These are phyloP conservation scores for Pleurozium schreberi DNA, from an alignment of 225 moss, liverwort and hornwort genomes.

Conservation along the genomic window DNA sequence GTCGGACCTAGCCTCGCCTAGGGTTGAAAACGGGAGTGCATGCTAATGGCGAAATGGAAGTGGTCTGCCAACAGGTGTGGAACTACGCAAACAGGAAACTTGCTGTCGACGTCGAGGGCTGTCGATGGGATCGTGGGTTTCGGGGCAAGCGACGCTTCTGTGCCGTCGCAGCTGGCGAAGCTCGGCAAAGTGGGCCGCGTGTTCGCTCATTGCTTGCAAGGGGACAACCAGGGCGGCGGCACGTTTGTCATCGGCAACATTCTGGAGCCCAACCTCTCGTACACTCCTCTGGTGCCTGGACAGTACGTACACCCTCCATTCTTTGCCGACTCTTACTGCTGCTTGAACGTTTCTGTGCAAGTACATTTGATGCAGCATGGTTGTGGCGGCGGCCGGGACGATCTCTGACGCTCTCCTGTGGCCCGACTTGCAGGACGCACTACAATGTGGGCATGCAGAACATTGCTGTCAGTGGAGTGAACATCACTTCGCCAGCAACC, in stretches of 20 bases:
- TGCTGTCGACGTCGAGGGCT: neutral
- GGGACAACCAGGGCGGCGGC: conserved; percentile 16
- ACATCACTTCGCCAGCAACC: conserved; percentile 8
- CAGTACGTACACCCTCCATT: neutral
- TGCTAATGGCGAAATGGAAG: neutral
- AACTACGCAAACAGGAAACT: neutral
- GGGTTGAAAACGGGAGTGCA: neutral
- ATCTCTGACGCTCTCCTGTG: neutral
- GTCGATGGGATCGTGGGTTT: conserved; percentile 40
- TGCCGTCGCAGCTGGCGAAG: conserved; percentile 16
- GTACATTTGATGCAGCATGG: neutral
- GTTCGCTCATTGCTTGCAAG: conserved; percentile 50
- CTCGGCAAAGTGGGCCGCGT: neutral
- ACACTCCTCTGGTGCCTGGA: conserved; percentile 7
- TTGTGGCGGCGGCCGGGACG: neutral
- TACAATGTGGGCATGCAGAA: conserved; percentile 23
- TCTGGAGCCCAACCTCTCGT: conserved; percentile 8
- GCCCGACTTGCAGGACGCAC: neutral
- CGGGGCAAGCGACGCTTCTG: neutral
- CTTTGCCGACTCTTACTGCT: neutral
- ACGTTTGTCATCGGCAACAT: conserved; percentile 30
- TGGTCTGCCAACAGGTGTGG: neutral
- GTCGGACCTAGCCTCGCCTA: neutral
- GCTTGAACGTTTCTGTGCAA: neutral
- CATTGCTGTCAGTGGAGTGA: conserved; percentile 23